Percentiles rank a stretch among this genome's conserved stretches.
These are phyloP conservation scores for Citrullus mucosospermus DNA, from an alignment of 306 rosid genomes.

Conservation along the genomic window DNA sequence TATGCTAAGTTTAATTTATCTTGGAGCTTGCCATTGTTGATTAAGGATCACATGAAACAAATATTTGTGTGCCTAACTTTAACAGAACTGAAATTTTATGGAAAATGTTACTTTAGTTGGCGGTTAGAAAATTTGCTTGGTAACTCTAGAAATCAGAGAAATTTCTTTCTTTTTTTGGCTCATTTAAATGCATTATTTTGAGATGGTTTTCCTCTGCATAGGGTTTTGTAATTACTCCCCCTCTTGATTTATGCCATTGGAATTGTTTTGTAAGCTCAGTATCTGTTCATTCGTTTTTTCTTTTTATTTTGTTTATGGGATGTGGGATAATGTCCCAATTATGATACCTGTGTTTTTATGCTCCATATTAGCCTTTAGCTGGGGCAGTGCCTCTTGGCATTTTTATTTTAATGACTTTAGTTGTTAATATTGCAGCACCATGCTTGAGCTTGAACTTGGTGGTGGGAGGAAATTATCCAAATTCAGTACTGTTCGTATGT, in stretches of 20 bases:
- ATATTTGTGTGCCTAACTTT: neutral
- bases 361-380: neutral
- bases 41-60: neutral
- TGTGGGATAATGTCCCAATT: neutral
- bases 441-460: constrained; percentile 89
- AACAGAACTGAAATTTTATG: neutral
- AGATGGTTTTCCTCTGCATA: neutral
- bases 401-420: constrained; percentile 15
- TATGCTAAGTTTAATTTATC: neutral
- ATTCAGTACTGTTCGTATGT: constrained; percentile 69
- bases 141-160: neutral
- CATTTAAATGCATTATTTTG: neutral
- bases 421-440: constrained; percentile 39
- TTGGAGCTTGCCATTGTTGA: neutral
- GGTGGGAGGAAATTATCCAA: constrained; percentile 89
- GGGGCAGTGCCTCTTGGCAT: neutral
- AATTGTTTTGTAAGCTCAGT: neutral
- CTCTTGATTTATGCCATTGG: neutral
- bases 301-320: neutral
- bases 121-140: neutral
- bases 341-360: neutral
- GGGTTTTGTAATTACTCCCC: neutral
- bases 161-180: neutral
- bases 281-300: neutral
- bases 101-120: neutral